A percentile compares a stretch with the other conserved stretches of the same genome.
Conservation (phyloP, 2,329 filamentous ascomycete genomes). For the Beauveria varroae region DNA sequence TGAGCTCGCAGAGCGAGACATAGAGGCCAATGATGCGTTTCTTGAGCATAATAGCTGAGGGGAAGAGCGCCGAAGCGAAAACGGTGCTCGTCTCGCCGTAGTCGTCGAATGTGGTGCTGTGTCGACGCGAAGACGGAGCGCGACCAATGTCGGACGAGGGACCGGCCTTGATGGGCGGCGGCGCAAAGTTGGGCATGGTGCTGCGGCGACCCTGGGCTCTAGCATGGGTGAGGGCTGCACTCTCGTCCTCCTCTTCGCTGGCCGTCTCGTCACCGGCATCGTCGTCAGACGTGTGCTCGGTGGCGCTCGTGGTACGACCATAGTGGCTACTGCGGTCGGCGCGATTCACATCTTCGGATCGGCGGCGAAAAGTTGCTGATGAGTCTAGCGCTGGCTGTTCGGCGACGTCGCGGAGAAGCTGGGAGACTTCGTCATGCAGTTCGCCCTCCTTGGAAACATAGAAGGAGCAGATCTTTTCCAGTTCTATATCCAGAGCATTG, state of each 20-base stretch:
- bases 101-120: constrained; percentile 67
- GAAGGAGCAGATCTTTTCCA: constrained; percentile 92
- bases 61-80: constrained; percentile 54
- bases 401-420: constrained; percentile 67
- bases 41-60: constrained; percentile 76
- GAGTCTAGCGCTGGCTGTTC: constrained; percentile 49
- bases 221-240: constrained; percentile 42
- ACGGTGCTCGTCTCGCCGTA: constrained; percentile 62
- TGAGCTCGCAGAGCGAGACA: constrained; percentile 88
- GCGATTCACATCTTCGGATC: constrained; percentile 22
- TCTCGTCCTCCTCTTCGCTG: constrained; percentile 57
- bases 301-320: constrained; percentile 25
- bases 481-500: constrained; percentile 73
- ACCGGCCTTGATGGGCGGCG: constrained; percentile 47
- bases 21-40: constrained; percentile 83
- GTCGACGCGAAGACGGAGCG: constrained; percentile 45
- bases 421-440: constrained; percentile 71
- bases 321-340: constrained; percentile 16
- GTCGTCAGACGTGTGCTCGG: constrained; percentile 43
- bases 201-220: constrained; percentile 30
- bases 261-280: constrained; percentile 57
- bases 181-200: constrained; percentile 28
- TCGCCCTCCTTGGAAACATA: constrained; percentile 85
- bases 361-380: constrained; percentile 27
- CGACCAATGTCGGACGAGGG: constrained; percentile 50